Evolutionary conservation across 148 eudicot species (phyloP), one percentile per base, ranked within the genome.

Genomic region (Amaranthus hypochondriacus): DNA sequence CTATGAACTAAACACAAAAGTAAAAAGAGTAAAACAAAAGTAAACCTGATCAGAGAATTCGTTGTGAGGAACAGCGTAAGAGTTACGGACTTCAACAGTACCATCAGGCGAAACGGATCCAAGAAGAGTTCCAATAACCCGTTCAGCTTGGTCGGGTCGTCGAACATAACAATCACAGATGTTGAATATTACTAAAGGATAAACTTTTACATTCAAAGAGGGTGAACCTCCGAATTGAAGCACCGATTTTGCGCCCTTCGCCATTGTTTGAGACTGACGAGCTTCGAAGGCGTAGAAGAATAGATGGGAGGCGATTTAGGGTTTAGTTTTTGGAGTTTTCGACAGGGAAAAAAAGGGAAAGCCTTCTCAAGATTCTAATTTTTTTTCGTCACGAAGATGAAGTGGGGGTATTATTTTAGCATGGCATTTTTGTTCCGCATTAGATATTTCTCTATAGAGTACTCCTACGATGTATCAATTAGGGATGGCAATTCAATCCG

Each of bases 81-180:
- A 92, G 77, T 96, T 96, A 14, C 97, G 90, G 73, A 92, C 84
- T 66, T 92, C 96, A 14, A 92, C 87, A 48, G 97, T 86, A 9
- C 97, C 97, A 65, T 92, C 96, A 0, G 97, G 86, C 48, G 89
- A 81, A 7, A 95, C 86, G 43, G 92, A 88, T 49, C 97, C 99
- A 56, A 92, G 96, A 8, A 95, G 92, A 49, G 96, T 90, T 2
- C 99, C 99, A 73, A 95, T 89, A 50, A 92, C 94, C 65, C 99
- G 86, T 6, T 95, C 97, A 21, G 99, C 92, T 78, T 90, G 93
- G 77, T 92, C 99, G 2, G 97, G 96, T 48, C 99, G 84, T 48
- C 99, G 82, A 7, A 95, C 96, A 55, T 74, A 95, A 81, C 89
- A 92, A 63, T 95, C 97, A 68, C 96, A 88, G 68, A 95, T 83